Base-by-base conservation (phyloP, 2,329 filamentous ascomycete genomes). In the Paecilomyces sp. region DNA sequence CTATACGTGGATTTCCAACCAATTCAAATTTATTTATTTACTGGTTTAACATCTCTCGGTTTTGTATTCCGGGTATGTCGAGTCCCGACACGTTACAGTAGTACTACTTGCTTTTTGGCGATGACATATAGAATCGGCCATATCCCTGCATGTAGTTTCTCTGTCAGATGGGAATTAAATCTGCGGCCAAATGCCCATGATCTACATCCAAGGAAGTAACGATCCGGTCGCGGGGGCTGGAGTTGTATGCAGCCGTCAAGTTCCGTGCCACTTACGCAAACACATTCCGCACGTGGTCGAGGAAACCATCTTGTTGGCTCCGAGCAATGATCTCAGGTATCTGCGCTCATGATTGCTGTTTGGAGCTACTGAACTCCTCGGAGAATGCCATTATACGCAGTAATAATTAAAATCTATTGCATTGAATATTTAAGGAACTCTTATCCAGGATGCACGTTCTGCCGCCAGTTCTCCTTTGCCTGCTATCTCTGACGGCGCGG, bases 401-500 rank as follows among this genome's bases (percentile, higher is more conserved):
- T 33, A 33, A 33, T 33, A 33, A 11, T 11, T 33, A 9, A 8
- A 11, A 8, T 12, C 8, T 11, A 8, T 33, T 28, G 25, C 22
- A 28, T 28, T 28, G 25, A 28, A 28, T 28, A 28, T 2, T 28
- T 28, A 28, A 47, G 15, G 6, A 13, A n/a, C n/a, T 3, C 5
- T 47, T 1, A 7, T 6, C 8, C 36, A 22, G 6, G 41, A 47
- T 47, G 41, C 41, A 22, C 41, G 41, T 47, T 47, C 41, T 9
- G 41, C 41, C 41, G 6, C 18, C 41, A 3, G 41, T 47, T 47
- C 41, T 47, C 3, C 41, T 47, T 28, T 57, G 33, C 18, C 60
- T 67, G 8, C 63, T 72, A 9, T 65, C 66, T 18, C 60, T 69
- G 18, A 47, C 63, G 8, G 64, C 64, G 8, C 65, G 66, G 28